A percentile compares a stretch with the other conserved stretches of the same genome.
Evolutionary conservation across 116 monocot species (phyloP).

Genomic region (Zostera marina): DNA sequence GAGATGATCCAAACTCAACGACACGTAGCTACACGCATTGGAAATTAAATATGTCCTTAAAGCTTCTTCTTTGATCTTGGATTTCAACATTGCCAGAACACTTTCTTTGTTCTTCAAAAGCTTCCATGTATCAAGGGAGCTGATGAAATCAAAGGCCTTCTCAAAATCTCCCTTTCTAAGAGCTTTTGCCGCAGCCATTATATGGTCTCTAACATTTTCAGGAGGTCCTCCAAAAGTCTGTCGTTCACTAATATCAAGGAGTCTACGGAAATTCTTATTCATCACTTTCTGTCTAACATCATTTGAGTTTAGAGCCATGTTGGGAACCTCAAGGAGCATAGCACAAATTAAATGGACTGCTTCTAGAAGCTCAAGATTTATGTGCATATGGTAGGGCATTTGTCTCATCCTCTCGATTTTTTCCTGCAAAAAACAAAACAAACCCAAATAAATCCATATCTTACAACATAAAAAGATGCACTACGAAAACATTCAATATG

Average conservation of each 20-base stretch:
- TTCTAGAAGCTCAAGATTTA: constrained; percentile 88
- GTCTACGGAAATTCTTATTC: constrained; percentile 80
- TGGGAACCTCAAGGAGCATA: constrained; percentile 91
- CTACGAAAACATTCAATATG: no score
- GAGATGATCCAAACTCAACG: constrained; percentile 54
- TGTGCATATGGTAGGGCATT: constrained; percentile 38
- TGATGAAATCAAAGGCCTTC: constrained; percentile 39
- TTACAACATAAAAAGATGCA: no score
- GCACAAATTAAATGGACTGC: constrained; percentile 78
- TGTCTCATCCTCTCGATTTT: constrained; percentile 66
- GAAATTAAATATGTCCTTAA: constrained; percentile 61
- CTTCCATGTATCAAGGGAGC: constrained; percentile 69
- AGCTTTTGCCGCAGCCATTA: constrained; percentile 71
- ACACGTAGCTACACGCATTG: constrained; percentile 59
- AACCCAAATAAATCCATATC: no score
- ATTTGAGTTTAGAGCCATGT: constrained; percentile 55
- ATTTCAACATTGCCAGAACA: constrained; percentile 53
- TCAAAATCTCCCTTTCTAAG: constrained; percentile 57
- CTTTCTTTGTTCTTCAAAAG: constrained; percentile 52
- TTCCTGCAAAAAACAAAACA: constrained; percentile 18
- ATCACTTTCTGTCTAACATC: constrained; percentile 60
- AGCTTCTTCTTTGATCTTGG: constrained; percentile 79
- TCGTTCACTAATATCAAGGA: constrained; percentile 56
- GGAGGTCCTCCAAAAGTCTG: constrained; percentile 82
- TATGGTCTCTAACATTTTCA: constrained; percentile 86